Evolutionary conservation across 768 basidiomycete genomes (phyloP).

Genomic region (Termitomyces sp.): DNA sequence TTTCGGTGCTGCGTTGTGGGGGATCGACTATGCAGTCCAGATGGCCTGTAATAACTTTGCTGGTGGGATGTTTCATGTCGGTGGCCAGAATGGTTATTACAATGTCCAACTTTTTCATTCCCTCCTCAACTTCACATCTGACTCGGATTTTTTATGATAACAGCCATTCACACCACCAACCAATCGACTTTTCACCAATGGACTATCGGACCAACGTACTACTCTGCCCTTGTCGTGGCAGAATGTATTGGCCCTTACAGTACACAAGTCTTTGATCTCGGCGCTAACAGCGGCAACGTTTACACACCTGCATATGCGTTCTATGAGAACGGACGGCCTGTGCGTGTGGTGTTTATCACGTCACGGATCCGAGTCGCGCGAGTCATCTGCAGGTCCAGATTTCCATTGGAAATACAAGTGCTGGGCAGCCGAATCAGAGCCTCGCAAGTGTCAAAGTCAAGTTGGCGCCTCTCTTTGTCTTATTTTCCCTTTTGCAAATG

Average conservation of each 20-base stretch:
- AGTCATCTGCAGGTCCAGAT: conserved; percentile 50
- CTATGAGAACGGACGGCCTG: conserved; percentile 61
- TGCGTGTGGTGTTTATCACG: conserved; percentile 58
- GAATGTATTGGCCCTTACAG: conserved; percentile 60
- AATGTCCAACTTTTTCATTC: conserved; percentile 47
- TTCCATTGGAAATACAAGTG: conserved; percentile 35
- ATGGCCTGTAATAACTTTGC: conserved; percentile 52
- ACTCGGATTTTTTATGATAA: conserved; percentile 2
- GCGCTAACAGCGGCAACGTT: conserved; percentile 41
- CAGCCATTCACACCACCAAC: conserved; percentile 57
- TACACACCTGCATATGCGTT: conserved; percentile 67
- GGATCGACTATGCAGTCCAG: conserved; percentile 52
- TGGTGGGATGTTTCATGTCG: conserved; percentile 47
- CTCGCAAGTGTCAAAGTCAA: conserved; percentile 53
- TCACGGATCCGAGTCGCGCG: conserved; percentile 53
- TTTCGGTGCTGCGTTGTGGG: conserved; percentile 63
- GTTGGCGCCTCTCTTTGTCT: conserved; percentile 24
- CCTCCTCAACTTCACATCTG: conserved; percentile 20
- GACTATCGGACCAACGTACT: conserved; percentile 75
- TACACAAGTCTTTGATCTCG: conserved; percentile 62
- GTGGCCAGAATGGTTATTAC: conserved; percentile 60
- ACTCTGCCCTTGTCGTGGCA: conserved; percentile 63
- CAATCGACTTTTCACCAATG: conserved; percentile 58
- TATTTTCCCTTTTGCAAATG: not conserved
- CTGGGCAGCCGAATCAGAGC: conserved; percentile 27